A percentile compares a stretch with the other conserved stretches of the same genome.
Conservation (phyloP, 2,329 filamentous ascomycete species). For the Colletotrichum eleusines region DNA sequence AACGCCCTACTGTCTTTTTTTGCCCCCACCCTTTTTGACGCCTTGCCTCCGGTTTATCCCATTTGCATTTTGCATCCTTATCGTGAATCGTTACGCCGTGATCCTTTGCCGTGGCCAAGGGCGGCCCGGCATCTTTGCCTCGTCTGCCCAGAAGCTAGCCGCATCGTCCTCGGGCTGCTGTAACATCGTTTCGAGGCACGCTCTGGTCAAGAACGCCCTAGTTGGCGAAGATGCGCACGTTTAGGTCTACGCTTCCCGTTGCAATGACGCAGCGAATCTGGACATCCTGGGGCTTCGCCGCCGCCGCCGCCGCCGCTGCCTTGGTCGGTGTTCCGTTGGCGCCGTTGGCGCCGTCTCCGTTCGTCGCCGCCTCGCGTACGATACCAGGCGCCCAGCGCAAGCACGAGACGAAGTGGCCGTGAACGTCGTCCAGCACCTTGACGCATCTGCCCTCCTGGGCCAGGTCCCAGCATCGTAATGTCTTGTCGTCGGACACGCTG, state of each 20-base stretch:
- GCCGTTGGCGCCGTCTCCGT: slow-evolving; percentile 55
- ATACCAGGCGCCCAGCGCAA: slow-evolving; percentile 88
- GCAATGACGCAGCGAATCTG: slow-evolving; percentile 88
- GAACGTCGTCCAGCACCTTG: slow-evolving; percentile 81
- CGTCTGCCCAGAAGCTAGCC: background rate
- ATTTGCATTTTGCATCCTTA: slow-evolving; percentile 20
- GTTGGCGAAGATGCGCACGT: slow-evolving; percentile 81
- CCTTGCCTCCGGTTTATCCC: slow-evolving; percentile 38
- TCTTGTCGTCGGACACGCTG: slow-evolving; percentile 90
- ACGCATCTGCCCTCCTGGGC: slow-evolving; percentile 91
- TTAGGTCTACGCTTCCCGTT: slow-evolving; percentile 86
- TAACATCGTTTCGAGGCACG: background rate
- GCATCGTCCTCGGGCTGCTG: slow-evolving; percentile 7
- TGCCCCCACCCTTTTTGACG: slow-evolving; percentile 27
- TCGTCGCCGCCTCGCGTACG: slow-evolving; percentile 67
- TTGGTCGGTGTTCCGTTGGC: slow-evolving; percentile 61
- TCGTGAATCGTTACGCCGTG: slow-evolving; percentile 40
- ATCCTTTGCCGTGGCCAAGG: slow-evolving; percentile 1
- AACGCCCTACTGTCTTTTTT: slow-evolving; percentile 39
- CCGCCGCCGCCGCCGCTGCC: slow-evolving; percentile 60
- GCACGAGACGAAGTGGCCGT: slow-evolving; percentile 87
- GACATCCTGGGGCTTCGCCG: slow-evolving; percentile 58
- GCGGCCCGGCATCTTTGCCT: slow-evolving; percentile 1
- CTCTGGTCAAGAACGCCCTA: slow-evolving; percentile 42
- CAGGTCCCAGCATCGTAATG: slow-evolving; percentile 93